Base-by-base conservation (phyloP, 768 basidiomycete genomes). In the Mycena maculata region DNA sequence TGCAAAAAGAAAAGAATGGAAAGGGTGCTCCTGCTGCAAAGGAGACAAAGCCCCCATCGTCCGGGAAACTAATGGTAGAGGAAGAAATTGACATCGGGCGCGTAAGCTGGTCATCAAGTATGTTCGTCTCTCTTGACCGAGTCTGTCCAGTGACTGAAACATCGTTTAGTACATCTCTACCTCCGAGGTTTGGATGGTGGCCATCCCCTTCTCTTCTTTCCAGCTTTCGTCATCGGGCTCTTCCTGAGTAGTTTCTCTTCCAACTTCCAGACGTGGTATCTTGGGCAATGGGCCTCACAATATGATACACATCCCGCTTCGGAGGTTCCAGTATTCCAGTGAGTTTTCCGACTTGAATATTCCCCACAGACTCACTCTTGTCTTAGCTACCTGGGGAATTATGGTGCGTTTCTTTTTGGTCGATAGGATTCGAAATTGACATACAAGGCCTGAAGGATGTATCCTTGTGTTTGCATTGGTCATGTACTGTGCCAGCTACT, bases 31-130 rank as follows among this genome's bases (percentile, higher is more conserved):
- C 71, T 55, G 23, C 68, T 2, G 62, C 70, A 13, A 55, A 56
- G 10, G 69, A 64, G 22, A 72, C 47, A 3, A 67, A 72, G n/a
- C 72, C 75, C 44, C 69, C 71, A 25, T 80, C 81, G 42, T 61
- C 60, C 6, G 88, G 88, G 5, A 89, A 90, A 72, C 80, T 92
- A 10, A 83, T 90, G 39, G 74, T 89, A 5, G 85, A 82, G 1
- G 91, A 92, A 73, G 91, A 92, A 71, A 82, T 90, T 45, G 83
- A 80, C 4, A 80, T 83, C 41, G 90, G 90, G 0, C 86, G 84
- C 58, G 84, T 91, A 23, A 84, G 85, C 41, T 87, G 84, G 84
- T 31, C 39, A 2, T 33, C 68, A n/a, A 41, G 56, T 54, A 45
- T 18, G 52, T 45, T 31, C 44, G 1, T 55, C 18, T 18, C n/a